Base-by-base conservation (phyloP, 2,329 filamentous ascomycete genomes). In the Ophiosphaerella korrae region DNA sequence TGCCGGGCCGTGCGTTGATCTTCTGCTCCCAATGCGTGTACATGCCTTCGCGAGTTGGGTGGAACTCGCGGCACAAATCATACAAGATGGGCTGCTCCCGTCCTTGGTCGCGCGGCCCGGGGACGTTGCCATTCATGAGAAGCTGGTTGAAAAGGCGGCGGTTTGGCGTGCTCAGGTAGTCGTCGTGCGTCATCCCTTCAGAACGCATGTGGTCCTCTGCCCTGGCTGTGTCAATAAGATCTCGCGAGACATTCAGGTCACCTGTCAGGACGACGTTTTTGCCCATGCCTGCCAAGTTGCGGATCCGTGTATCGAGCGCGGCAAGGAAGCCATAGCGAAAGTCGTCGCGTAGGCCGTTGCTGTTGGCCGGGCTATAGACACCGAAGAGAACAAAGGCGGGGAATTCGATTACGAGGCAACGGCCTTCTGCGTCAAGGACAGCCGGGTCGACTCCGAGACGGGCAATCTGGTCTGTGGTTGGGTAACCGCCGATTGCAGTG, bases 11-110 rank as follows among this genome's bases (percentile, higher is more conserved):
- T n/a, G 90, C 90, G 73, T 97, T 97, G 67, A 92, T 89, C 71
- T 89, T 92, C 43, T 90, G 92, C 57, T 97, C 92, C 93, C 93
- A 97, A 72, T 93, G 96, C 0, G 94, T 97, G 72, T 91, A 97
- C 94, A 99, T 97, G 53, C 91, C 91, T 55, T 80, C 79, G 34
- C 94, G 83, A n/a, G 78, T 75, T 0, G 90, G 88, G 67, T 97
- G 89, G 66, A 92, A 95, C 23, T 83, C 84, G 42, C 94, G 84
- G 62, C 89, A 92, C 14, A 95, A 79, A 75, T 99, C 94, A 82
- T 88, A 90, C 35, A 97, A 77, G 1, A 92, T 83, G 2, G 90
- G 84, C 11, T 80, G 63, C 67, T 92, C 87, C 58, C 88, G 81
- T 0, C 84, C 87, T 62, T 86, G 77, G 52, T 94, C 90, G 51